Evolutionary conservation across 2,329 filamentous ascomycete species (phyloP), one percentile per base, ranked within the genome.

Genomic region (Trichoderma atrobrunneum): DNA sequence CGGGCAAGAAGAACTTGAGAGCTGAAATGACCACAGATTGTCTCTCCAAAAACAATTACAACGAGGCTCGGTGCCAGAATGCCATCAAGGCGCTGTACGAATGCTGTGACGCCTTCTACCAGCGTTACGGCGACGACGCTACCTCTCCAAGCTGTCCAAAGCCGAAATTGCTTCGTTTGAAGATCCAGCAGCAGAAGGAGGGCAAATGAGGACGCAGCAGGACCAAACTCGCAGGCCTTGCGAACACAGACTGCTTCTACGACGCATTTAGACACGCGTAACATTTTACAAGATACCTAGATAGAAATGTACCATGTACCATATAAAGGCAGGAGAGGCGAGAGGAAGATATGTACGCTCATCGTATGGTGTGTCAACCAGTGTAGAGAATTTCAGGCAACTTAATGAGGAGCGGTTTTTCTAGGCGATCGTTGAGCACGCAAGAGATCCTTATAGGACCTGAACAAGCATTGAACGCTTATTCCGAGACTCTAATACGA

Each of bases 401-500:
- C 90, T 86, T 84, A 86, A 88, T 85, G 91, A 89, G 88, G 88
- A 92, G 90, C 89, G 90, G 87, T 89, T 86, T 81, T 92, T 93
- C 97, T 93, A 92, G 95, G 92, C 93, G 87, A 93, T 94, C 93
- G 91, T 95, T 89, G 94, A 99, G 96, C 96, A 93, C 95, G 95
- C 93, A 86, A 86, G 92, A 95, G 93, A 88, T 86, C 91, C 89
- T 84, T 87, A 82, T 83, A 87, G 90, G 89, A 91, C 89, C 93
- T 97, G 93, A 93, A 93, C 90, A 94, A 94, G 92, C 89, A 98
- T 88, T 93, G 93, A 95, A 78, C 81, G 83, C 92, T 90, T 93
- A 90, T 90, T 92, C 92, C 95, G 95, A 97, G 96, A 99, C 96
- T 99, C 96, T 98, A 98, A 95, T 93, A 93, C 93, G 90, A 91